A percentile compares a stretch with the other conserved stretches of the same genome.
Conservation (phyloP, 305 asterid species). For the Stenogyne calaminthoides region DNA sequence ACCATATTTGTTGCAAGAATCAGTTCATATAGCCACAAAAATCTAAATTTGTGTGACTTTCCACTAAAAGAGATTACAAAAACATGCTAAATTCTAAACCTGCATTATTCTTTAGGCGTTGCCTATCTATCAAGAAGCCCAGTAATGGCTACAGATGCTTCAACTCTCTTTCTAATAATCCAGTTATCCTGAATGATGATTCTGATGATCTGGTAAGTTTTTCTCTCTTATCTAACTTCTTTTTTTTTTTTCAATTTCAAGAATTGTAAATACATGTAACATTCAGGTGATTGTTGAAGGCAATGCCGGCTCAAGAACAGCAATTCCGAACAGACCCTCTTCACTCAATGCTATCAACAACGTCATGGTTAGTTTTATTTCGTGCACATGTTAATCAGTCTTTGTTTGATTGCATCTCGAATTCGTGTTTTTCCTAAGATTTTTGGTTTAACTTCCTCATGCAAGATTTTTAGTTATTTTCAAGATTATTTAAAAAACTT, state of each 20-base stretch:
- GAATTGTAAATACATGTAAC: not conserved
- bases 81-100: constrained; percentile 29
- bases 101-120: constrained; percentile 32
- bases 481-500: not conserved
- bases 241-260: not conserved
- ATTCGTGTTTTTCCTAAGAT: not conserved
- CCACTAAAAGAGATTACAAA: not conserved
- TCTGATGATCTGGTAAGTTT: constrained; percentile 38
- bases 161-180: constrained; percentile 35
- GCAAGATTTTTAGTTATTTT: not conserved
- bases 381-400: not conserved
- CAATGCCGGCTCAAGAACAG: constrained; percentile 57
- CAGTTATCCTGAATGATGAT: constrained; percentile 34
- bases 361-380: constrained; percentile 42
- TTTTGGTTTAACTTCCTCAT: not conserved
- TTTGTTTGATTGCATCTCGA: not conserved
- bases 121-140: constrained; percentile 19
- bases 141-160: constrained; percentile 29
- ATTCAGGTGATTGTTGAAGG: constrained; percentile 65
- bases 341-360: constrained; percentile 61
- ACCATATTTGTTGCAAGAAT: not conserved
- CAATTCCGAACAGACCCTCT: constrained; percentile 69
- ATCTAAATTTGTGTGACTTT: not conserved
- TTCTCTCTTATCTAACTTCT: not conserved
- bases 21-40: not conserved